Conservation (phyloP, 208 protist species). For the Wallacemonas sp. region DNA sequence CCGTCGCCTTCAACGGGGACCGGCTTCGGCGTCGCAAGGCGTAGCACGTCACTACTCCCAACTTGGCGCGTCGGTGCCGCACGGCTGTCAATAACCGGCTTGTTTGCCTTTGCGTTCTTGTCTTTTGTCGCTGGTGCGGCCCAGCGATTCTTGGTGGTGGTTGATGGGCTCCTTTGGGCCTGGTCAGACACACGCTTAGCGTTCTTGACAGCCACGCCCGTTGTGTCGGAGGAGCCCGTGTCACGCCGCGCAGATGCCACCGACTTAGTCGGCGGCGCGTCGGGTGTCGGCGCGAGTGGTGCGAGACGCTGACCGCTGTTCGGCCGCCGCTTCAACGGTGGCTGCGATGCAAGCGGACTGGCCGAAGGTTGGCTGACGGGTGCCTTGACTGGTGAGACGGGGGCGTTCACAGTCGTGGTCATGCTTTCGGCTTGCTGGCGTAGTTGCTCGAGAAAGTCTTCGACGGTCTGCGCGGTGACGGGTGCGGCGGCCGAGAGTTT, state of each 20-base stretch:
- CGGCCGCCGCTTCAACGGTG: neutral
- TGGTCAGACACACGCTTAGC: too few species aligned
- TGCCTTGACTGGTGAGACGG: too few species aligned
- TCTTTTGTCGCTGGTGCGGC: neutral
- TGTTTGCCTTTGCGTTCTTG: too few species aligned
- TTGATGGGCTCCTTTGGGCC: too few species aligned
- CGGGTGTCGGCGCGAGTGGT: neutral
- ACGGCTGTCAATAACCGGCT: constrained; percentile 1
- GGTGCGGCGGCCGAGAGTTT: neutral
- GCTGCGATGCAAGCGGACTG: neutral
- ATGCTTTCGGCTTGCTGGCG: neutral
- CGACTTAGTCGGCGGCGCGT: neutral
- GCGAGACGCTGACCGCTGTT: constrained; percentile 22
- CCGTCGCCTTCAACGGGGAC: neutral
- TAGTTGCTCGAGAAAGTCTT: neutral
- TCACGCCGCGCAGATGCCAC: neutral
- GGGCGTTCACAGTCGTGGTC: too few species aligned
- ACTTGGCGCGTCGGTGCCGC: neutral
- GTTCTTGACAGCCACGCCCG: too few species aligned
- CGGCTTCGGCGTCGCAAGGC: constrained; percentile 1
- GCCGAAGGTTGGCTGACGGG: neutral
- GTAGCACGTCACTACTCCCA: neutral
- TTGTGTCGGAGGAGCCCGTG: neutral
- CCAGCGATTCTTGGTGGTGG: neutral
- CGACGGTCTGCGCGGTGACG: neutral